These are phyloP conservation scores for Athelia psychrophila DNA, from an alignment of 1,284 basidiomycete genomes.

Conservation along the genomic window DNA sequence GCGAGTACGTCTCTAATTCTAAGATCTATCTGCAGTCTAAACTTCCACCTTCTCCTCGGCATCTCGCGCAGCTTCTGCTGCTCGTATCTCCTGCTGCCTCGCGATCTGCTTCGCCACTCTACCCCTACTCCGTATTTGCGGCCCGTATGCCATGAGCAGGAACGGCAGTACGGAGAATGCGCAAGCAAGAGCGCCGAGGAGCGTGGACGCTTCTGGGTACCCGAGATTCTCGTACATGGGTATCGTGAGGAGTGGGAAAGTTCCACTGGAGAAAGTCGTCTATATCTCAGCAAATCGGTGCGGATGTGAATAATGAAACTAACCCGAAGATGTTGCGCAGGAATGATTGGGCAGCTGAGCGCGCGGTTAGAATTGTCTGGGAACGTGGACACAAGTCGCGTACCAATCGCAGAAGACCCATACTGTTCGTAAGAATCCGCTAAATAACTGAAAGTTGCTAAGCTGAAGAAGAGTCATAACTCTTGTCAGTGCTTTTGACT, in stretches of 20 bases:
- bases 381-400: not conserved
- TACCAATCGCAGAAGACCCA: conserved; percentile 1
- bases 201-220: not conserved
- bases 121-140: too few relatives aligned
- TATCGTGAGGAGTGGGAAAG: not conserved
- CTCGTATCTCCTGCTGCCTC: too few relatives aligned
- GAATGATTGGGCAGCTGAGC: not conserved
- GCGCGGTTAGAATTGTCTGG: not conserved
- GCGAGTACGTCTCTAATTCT: too few relatives aligned
- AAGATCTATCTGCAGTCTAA: too few relatives aligned
- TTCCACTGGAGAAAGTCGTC: not conserved
- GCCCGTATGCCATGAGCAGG: too few relatives aligned
- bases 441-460: not conserved
- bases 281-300: not conserved
- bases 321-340: not conserved
- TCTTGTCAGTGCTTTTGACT: not conserved
- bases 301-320: too few relatives aligned
- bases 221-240: not conserved
- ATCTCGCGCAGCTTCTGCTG: too few relatives aligned
- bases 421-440: conserved; percentile 1
- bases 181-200: not conserved
- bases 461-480: not conserved
- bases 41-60: too few relatives aligned
- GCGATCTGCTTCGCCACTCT: too few relatives aligned
- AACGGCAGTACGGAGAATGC: not conserved